Conservation (phyloP, 2,329 filamentous ascomycete species). For the Alternaria atra region DNA sequence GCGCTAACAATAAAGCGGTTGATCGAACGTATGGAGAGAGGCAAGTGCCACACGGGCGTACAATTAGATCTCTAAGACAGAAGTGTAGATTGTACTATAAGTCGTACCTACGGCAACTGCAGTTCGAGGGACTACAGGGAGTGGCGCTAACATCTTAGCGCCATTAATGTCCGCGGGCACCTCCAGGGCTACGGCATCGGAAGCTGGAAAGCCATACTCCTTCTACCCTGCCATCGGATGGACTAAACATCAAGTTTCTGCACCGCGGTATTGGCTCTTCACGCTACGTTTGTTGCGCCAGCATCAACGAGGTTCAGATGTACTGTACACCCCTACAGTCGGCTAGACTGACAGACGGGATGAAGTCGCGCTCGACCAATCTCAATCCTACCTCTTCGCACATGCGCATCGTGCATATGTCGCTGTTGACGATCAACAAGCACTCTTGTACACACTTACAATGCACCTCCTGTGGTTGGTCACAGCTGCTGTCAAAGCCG, state of each 20-base stretch:
- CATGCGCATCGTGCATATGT: slow-evolving; percentile 23
- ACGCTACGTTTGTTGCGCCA: not conserved
- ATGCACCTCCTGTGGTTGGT: slow-evolving; percentile 13
- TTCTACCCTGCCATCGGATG: not conserved
- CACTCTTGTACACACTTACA: slow-evolving; percentile 20
- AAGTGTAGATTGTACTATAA: not conserved
- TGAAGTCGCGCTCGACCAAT: slow-evolving; percentile 16
- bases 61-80: not conserved
- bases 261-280: not conserved
- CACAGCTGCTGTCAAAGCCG: not conserved
- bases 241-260: not conserved
- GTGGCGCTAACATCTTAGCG: not conserved
- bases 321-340: not conserved
- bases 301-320: not conserved
- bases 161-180: not conserved
- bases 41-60: not conserved
- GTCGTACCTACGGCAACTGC: not conserved
- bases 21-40: not conserved
- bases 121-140: not conserved
- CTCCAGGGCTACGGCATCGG: not conserved
- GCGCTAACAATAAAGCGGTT: not conserved
- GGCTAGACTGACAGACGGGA: not conserved
- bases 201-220: not conserved
- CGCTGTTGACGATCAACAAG: slow-evolving; percentile 18
- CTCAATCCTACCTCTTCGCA: slow-evolving; percentile 7